Evolutionary conservation across 768 basidiomycete species (phyloP).

Genomic region (Grammothele lineata): DNA sequence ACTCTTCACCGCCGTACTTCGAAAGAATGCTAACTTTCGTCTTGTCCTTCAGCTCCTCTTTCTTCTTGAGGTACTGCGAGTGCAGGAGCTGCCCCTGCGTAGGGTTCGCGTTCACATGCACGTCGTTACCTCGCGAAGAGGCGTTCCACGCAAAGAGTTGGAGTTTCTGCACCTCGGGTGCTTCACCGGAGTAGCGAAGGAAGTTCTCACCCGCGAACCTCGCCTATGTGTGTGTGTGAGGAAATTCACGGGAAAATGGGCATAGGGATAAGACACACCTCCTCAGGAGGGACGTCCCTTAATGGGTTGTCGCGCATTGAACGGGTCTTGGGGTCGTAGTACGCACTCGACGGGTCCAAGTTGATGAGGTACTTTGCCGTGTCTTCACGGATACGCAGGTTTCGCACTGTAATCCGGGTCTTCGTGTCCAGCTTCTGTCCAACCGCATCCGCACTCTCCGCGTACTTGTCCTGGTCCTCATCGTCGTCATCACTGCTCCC

Average conservation of each 20-base stretch:
- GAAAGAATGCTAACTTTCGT: conserved; percentile 86
- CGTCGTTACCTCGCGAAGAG: conserved; percentile 86
- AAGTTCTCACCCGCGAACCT: conserved; percentile 97
- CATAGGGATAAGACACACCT: conserved; percentile 49
- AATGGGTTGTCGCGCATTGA: conserved; percentile 98
- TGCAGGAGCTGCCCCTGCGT: conserved; percentile 93
- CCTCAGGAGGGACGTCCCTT: conserved; percentile 74
- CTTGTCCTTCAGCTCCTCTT: conserved; percentile 84
- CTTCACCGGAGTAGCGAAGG: conserved; percentile 85
- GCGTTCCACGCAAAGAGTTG: conserved; percentile 99
- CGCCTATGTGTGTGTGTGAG: conserved; percentile 42
- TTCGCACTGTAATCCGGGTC: conserved; percentile 96
- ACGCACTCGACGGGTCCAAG: conserved; percentile 90
- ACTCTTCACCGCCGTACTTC: conserved; percentile 93
- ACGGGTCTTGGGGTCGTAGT: conserved; percentile 99
- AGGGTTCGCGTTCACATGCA: conserved; percentile 94
- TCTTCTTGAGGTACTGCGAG: conserved; percentile 87
- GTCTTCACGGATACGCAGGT: conserved; percentile 97
- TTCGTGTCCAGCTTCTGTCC: conserved; percentile 98
- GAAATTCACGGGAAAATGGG: neutral
- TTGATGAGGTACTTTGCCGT: conserved; percentile 99
- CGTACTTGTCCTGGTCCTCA: conserved; percentile 96
- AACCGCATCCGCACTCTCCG: conserved; percentile 95
- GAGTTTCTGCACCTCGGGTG: conserved; percentile 85
- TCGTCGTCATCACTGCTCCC: conserved; percentile 96